Evolutionary conservation across 73 alveolate genomes (phyloP), one percentile per base, ranked within the genome.

Genomic region (Paramecium pentaurelia): DNA sequence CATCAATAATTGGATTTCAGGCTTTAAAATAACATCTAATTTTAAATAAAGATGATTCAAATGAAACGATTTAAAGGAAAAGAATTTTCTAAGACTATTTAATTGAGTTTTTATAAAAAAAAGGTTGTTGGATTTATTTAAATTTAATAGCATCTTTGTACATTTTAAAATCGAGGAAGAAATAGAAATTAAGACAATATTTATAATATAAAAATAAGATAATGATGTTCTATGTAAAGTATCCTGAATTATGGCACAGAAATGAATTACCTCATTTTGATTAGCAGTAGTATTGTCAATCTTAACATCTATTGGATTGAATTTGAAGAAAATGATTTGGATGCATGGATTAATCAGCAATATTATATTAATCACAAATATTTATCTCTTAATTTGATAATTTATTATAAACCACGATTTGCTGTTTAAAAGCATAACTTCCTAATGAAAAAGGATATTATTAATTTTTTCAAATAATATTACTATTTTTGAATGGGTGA

Each of bases 401-500:
- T 80, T n/a, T 44, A 9, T 49, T 44, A 32, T 3, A 38, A 22
- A 38, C 47, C 42, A 60, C 34, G 59, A 9, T 37, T 37, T 38
- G 11, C 22, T 75, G 49, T 16, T 22, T 45, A 80, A 80, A 49
- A 45, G 51, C 64, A 80, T 80, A 80, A 80, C 75, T 80, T 47
- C 75, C 88, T 27, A 42, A 75, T 80, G 49, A 49, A 42, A 6
- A 40, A 80, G n/a, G 91, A 80, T 80, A 49, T 77, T 77, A 77
- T 49, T 49, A 20, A 80, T 45, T 80, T 22, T 27, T 80, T 80
- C 71, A 80, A 80, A 45, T 80, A 75, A n/a, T 32, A 37, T 37
- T 75, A 22, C n/a, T 45, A 45, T 75, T 8, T 71, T 75, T 75
- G 60, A 38, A 80, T 80, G 91, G 91, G 64, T 80, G 91, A 80